Evolutionary conservation across 345 rosid species (phyloP).

Genomic region (Salix brachista): DNA sequence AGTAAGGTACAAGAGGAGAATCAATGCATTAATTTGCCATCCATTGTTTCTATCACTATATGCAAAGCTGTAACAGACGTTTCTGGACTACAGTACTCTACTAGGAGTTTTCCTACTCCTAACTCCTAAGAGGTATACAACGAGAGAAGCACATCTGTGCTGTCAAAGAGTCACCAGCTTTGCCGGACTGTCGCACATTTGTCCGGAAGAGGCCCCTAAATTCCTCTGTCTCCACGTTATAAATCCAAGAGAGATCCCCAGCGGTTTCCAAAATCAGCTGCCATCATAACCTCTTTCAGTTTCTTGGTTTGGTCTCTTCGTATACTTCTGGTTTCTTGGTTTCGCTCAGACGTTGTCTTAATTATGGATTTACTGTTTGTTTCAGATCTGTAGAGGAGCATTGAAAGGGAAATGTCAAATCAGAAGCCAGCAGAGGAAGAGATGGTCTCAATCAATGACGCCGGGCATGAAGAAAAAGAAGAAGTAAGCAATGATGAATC

Average conservation of each 20-base stretch:
- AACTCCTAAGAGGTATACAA: constrained; percentile 13
- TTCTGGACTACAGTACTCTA: background rate
- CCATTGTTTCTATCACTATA: background rate
- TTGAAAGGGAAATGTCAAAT: constrained; percentile 28
- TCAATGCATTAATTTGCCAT: background rate
- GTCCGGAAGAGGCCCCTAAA: constrained; percentile 9
- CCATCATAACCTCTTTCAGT: background rate
- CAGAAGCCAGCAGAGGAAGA: constrained; percentile 31
- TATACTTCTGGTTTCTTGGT: constrained; percentile 16
- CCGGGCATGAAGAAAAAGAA: constrained; percentile 16
- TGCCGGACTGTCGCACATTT: constrained; percentile 21
- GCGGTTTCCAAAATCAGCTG: background rate
- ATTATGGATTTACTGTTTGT: background rate
- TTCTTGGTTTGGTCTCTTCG: background rate
- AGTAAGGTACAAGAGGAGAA: background rate
- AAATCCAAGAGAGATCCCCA: background rate
- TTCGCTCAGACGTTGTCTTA: constrained; percentile 12
- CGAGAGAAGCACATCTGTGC: constrained; percentile 10
- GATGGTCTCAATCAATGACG: background rate
- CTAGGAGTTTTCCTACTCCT: constrained; percentile 7
- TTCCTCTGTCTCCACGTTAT: background rate
- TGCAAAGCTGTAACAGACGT: constrained; percentile 20
- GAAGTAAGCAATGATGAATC: constrained; percentile 37
- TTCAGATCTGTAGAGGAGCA: constrained; percentile 22
- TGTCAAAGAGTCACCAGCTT: constrained; percentile 12